These are phyloP conservation scores for Colletotrichum sp. DNA, from an alignment of 2,329 filamentous ascomycete genomes.

Conservation along the genomic window DNA sequence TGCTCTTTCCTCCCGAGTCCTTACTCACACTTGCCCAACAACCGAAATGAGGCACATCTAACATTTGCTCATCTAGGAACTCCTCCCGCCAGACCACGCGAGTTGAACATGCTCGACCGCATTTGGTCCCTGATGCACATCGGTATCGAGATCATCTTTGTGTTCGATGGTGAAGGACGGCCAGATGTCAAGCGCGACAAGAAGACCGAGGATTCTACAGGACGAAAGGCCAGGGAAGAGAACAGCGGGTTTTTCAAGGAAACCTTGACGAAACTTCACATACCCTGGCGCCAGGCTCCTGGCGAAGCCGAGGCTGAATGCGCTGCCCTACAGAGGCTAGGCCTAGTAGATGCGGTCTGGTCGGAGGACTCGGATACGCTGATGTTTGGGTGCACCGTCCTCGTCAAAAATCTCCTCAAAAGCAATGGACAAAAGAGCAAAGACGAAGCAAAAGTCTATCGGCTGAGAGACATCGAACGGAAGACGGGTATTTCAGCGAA, in stretches of 20 bases:
- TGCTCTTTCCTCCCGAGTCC: neutral
- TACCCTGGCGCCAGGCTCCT: conserved; percentile 48
- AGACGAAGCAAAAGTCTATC: conserved; percentile 5
- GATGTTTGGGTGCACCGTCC: conserved; percentile 49
- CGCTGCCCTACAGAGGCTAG: conserved; percentile 43
- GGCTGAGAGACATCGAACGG: conserved; percentile 8
- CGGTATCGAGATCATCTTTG: conserved; percentile 56
- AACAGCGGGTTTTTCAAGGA: conserved; percentile 30
- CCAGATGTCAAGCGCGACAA: conserved; percentile 16
- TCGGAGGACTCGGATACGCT: conserved; percentile 50
- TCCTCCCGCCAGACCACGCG: neutral
- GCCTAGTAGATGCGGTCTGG: conserved; percentile 53
- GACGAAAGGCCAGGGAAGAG: neutral
- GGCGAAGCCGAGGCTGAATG: conserved; percentile 55
- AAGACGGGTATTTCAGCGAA: conserved; percentile 11
- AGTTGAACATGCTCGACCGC: neutral
- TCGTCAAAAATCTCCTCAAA: conserved; percentile 23
- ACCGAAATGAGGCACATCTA: neutral
- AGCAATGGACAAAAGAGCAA: conserved; percentile 9
- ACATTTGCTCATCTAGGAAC: neutral
- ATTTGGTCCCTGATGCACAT: conserved; percentile 44
- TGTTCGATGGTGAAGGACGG: conserved; percentile 56
- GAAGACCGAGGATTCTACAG: neutral
- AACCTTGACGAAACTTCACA: conserved; percentile 39
- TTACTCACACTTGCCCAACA: neutral